These are phyloP conservation scores for Senna siamea DNA, from an alignment of 306 rosid species.

Conservation along the genomic window DNA sequence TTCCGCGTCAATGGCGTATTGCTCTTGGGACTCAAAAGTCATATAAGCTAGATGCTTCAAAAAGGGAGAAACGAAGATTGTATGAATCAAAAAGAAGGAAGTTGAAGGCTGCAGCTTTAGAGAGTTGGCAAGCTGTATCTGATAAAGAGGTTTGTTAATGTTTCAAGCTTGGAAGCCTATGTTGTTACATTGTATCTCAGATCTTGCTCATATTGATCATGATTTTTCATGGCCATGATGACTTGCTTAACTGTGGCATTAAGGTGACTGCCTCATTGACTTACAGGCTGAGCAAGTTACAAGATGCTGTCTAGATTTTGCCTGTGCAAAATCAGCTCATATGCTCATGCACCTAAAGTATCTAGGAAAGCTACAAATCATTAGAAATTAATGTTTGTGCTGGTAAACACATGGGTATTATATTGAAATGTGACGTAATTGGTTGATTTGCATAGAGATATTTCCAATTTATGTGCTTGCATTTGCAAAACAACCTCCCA, in stretches of 20 bases:
- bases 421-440: background rate
- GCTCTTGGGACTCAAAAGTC: conserved; percentile 95
- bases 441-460: background rate
- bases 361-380: conserved; percentile 19
- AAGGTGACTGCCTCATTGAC: conserved; percentile 27
- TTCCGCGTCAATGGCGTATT: conserved; percentile 87
- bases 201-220: conserved; percentile 29
- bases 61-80: conserved; percentile 72
- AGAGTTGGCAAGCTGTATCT: conserved; percentile 55
- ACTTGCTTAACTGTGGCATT: conserved; percentile 21
- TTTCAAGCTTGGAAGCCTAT: conserved; percentile 29
- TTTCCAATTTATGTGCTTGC: conserved; percentile 28
- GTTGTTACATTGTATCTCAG: conserved; percentile 21
- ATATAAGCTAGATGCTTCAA: conserved; percentile 67
- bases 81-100: conserved; percentile 74
- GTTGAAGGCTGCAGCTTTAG: conserved; percentile 49
- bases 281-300: conserved; percentile 8
- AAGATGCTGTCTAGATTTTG: conserved; percentile 20
- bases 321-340: conserved; percentile 35
- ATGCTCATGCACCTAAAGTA: conserved; percentile 14
- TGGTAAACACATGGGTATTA: conserved; percentile 7
- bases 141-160: conserved; percentile 64
- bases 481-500: conserved; percentile 20
- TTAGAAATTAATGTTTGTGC: conserved; percentile 18
- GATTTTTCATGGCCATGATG: conserved; percentile 3